Percentiles rank a stretch among this genome's conserved stretches.
Conservation (phyloP, 805 yeast species). For the Myxozyma monticola region DNA sequence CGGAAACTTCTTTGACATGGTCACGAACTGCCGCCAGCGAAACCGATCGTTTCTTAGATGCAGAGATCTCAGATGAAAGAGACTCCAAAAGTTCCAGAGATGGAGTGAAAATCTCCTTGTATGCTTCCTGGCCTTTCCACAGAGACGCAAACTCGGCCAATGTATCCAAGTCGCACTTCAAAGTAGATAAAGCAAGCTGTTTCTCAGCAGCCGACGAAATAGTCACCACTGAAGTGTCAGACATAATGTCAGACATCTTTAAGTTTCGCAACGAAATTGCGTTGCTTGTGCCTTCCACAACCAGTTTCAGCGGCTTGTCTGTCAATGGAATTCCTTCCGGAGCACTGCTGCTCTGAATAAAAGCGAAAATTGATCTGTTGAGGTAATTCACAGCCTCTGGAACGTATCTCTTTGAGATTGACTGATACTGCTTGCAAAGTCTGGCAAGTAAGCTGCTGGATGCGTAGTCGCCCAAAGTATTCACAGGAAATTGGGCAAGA, state of each 20-base stretch:
- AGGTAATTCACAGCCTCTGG: slow-evolving; percentile 64
- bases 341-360: not conserved
- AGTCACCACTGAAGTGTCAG: slow-evolving; percentile 7
- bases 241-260: slow-evolving; percentile 21
- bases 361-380: slow-evolving; percentile 43
- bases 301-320: slow-evolving; percentile 1
- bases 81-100: slow-evolving; percentile 14
- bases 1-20: slow-evolving; percentile 4
- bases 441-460: slow-evolving; percentile 69
- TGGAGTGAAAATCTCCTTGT: slow-evolving; percentile 35
- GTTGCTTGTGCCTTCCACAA: slow-evolving; percentile 6
- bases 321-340: slow-evolving; percentile 22
- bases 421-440: slow-evolving; percentile 67
- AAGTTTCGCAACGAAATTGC: slow-evolving; percentile 5
- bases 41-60: slow-evolving; percentile 7
- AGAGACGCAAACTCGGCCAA: slow-evolving; percentile 30
- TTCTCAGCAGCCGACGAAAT: slow-evolving; percentile 17
- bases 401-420: slow-evolving; percentile 71
- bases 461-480: slow-evolving; percentile 47
- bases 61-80: slow-evolving; percentile 3
- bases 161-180: slow-evolving; percentile 18
- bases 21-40: not conserved
- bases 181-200: slow-evolving; percentile 22
- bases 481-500: slow-evolving; percentile 53
- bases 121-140: slow-evolving; percentile 38